A percentile compares a stretch with the other conserved stretches of the same genome.
phyloP scores from a whole-genome alignment of 345 rosid genomes.

The Angophora floribunda region DNA sequence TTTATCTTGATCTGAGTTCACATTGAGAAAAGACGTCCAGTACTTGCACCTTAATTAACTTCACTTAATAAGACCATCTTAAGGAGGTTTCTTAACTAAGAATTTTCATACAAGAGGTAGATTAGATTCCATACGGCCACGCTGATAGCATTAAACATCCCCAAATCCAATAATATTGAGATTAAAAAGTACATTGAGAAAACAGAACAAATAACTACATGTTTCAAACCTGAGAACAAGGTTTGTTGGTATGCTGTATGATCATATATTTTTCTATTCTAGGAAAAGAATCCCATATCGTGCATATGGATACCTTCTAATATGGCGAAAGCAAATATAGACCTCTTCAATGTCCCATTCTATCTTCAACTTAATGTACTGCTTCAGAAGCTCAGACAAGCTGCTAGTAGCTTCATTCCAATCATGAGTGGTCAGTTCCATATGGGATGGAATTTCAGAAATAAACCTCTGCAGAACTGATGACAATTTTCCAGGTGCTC shows the following conservation, averaged over 20 bases:
- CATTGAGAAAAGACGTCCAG: background rate
- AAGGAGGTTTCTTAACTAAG: background rate
- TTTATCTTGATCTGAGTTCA: background rate
- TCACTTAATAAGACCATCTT: background rate
- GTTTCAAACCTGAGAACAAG: background rate
- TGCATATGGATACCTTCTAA: constrained; percentile 41
- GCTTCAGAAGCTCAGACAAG: constrained; percentile 53
- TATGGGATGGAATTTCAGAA: constrained; percentile 12
- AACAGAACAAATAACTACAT: background rate
- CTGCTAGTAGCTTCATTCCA: constrained; percentile 34
- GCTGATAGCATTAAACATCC: background rate
- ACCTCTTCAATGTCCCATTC: constrained; percentile 74
- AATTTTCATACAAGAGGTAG: background rate
- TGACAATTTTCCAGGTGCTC: constrained; percentile 44
- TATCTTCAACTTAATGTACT: constrained; percentile 59
- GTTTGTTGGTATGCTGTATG: background rate
- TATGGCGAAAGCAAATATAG: constrained; percentile 61
- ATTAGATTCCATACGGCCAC: background rate
- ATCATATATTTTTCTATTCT: background rate
- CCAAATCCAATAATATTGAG: background rate
- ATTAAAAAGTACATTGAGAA: background rate
- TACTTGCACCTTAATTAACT: background rate
- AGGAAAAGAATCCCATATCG: background rate
- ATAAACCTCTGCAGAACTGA: constrained; percentile 35
- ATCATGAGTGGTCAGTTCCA: constrained; percentile 25